A percentile compares a stretch with the other conserved stretches of the same genome.
phyloP scores from a whole-genome alignment of 2,329 filamentous ascomycete species.

The Paraphoma chrysanthemicola region DNA sequence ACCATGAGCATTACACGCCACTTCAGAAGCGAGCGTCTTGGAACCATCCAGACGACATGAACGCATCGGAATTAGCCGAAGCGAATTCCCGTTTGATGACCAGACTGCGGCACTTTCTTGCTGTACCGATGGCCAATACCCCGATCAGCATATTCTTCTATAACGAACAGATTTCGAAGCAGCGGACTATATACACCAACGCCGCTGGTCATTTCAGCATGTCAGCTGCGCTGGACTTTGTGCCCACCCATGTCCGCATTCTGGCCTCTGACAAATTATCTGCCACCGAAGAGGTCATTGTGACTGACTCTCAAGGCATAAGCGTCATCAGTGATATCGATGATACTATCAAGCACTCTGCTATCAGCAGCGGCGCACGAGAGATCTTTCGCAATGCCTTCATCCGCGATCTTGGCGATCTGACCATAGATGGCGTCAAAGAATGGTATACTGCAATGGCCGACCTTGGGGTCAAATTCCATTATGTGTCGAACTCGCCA shows the following conservation, averaged over 20 bases:
- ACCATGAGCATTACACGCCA: constrained; percentile 40
- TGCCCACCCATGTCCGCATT: constrained; percentile 88
- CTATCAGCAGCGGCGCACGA: constrained; percentile 82
- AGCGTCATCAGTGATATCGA: constrained; percentile 98
- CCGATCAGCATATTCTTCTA: constrained; percentile 96
- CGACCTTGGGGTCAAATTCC: constrained; percentile 82
- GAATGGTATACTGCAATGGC: constrained; percentile 87
- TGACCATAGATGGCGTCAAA: constrained; percentile 84
- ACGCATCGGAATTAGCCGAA: constrained; percentile 73
- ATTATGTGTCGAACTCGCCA: constrained; percentile 99
- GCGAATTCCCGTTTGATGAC: constrained; percentile 91
- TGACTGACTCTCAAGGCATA: constrained; percentile 80
- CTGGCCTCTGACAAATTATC: constrained; percentile 86
- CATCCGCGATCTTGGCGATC: constrained; percentile 79
- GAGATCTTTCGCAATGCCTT: constrained; percentile 98
- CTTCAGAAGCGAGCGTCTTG: constrained; percentile 59
- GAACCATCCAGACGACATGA: constrained; percentile 68
- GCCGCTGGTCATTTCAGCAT: constrained; percentile 87
- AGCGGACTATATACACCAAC: constrained; percentile 83
- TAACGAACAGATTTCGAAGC: constrained; percentile 81
- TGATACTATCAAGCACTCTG: constrained; percentile 95
- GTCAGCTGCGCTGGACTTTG: constrained; percentile 82
- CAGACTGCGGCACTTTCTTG: constrained; percentile 86
- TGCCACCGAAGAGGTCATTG: constrained; percentile 75
- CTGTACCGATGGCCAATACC: constrained; percentile 76